phyloP scores from a whole-genome alignment of 164 flowering plant genomes.

The Nymphaea thermarum region DNA sequence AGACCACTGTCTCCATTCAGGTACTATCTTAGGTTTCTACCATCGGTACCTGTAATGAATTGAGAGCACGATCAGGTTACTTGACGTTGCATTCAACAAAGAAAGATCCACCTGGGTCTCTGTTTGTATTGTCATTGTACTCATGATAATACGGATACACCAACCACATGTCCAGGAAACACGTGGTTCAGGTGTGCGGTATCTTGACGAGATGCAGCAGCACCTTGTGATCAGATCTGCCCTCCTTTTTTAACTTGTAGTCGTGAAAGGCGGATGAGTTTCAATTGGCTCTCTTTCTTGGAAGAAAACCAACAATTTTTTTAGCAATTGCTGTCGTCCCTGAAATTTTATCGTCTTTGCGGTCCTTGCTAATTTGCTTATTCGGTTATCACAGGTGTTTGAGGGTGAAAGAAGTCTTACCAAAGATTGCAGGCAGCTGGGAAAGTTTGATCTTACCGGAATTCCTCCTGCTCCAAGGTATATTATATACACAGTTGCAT shows the following conservation, averaged over 20 bases:
- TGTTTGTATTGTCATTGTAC: neutral
- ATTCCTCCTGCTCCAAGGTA: constrained; percentile 47
- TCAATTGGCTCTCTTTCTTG: neutral
- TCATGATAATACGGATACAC: neutral
- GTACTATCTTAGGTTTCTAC: constrained; percentile 1
- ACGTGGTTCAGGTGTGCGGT: too few relatives aligned
- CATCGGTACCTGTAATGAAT: neutral
- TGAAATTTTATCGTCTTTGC: too few relatives aligned
- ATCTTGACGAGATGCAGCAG: too few relatives aligned
- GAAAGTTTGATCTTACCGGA: constrained; percentile 36
- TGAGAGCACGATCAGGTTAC: neutral
- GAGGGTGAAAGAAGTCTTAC: constrained; percentile 39
- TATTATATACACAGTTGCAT: neutral
- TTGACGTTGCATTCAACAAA: neutral
- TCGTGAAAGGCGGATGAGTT: neutral
- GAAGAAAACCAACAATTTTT: too few relatives aligned
- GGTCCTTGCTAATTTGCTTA: too few relatives aligned
- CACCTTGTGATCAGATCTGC: too few relatives aligned
- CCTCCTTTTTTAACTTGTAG: too few relatives aligned
- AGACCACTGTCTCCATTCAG: constrained; percentile 35
- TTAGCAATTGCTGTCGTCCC: too few relatives aligned
- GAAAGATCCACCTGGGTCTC: neutral
- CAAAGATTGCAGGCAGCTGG: constrained; percentile 29
- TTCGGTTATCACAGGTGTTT: constrained; percentile 14
- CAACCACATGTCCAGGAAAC: too few relatives aligned